Evolutionary conservation across 192 early-diverging fungal genomes (phyloP).

Genomic region (Dimargaris xerosporica): DNA sequence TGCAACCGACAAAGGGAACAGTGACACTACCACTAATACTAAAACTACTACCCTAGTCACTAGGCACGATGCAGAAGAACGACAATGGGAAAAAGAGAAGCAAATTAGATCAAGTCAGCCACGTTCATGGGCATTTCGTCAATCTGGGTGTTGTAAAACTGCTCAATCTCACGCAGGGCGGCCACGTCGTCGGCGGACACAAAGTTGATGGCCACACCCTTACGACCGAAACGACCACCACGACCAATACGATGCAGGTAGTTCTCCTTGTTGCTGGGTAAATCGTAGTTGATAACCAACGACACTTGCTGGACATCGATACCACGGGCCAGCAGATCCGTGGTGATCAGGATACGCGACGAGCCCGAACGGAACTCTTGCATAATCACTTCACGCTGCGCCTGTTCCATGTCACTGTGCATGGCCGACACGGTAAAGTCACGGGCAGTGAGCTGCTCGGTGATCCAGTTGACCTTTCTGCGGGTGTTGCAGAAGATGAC

Average conservation of each 20-base stretch:
- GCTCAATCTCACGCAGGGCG: conserved; percentile 76
- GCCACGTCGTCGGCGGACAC: conserved; percentile 89
- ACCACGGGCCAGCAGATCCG: conserved; percentile 28
- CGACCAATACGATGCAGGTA: conserved; percentile 70
- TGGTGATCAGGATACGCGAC: not conserved
- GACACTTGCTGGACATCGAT: conserved; percentile 58
- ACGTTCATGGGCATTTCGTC: conserved; percentile 99
- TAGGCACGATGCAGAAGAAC: too few relatives aligned
- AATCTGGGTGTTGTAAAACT: conserved; percentile 98
- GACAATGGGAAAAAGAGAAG: too few relatives aligned
- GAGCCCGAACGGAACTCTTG: too few relatives aligned
- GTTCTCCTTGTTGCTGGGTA: conserved; percentile 47
- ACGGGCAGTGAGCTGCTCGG: not conserved
- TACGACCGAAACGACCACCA: conserved; percentile 56
- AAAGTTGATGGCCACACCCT: conserved; percentile 64
- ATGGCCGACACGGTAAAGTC: not conserved
- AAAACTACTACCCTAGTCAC: too few relatives aligned
- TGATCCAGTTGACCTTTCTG: not conserved
- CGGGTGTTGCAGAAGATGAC: conserved; percentile 35
- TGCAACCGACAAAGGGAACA: too few relatives aligned
- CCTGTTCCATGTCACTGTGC: not conserved
- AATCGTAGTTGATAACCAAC: conserved; percentile 56
- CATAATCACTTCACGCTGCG: not conserved
- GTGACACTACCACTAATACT: too few relatives aligned
- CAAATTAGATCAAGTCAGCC: conserved; percentile 61